These are phyloP conservation scores for Globisporangium viniferum DNA, from an alignment of 352 stramenopile genomes.

Conservation along the genomic window DNA sequence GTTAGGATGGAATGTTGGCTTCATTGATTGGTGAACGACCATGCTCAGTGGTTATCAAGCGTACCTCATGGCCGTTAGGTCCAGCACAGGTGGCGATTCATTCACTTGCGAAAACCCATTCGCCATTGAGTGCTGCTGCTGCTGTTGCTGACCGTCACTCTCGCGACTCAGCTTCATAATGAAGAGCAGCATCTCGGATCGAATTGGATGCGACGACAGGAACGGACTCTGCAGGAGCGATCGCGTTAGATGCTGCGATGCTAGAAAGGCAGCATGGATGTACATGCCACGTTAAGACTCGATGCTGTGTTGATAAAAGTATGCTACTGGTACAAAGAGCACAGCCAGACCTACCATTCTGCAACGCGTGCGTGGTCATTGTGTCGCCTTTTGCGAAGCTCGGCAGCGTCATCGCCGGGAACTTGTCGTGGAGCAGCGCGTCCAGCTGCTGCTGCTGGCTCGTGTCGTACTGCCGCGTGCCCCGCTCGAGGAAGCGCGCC, in stretches of 20 bases:
- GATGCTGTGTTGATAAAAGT: not conserved
- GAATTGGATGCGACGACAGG: conserved; percentile 38
- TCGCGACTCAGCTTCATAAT: conserved; percentile 28
- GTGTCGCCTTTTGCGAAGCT: conserved; percentile 24
- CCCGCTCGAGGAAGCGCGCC: conserved; percentile 33
- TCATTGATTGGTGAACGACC: not conserved
- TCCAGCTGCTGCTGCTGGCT: conserved; percentile 19
- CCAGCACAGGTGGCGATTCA: not conserved
- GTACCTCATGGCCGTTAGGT: conserved; percentile 5
- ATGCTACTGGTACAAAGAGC: not conserved
- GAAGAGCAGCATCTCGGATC: conserved; percentile 32
- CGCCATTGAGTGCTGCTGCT: conserved; percentile 10
- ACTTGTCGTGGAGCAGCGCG: conserved; percentile 24
- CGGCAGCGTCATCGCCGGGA: conserved; percentile 36
- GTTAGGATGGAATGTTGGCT: not conserved
- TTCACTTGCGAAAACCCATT: not conserved
- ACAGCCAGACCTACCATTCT: conserved; percentile 3
- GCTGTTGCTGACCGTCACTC: not conserved
- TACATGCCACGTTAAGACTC: not conserved
- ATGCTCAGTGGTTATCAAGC: not conserved
- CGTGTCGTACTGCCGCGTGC: conserved; percentile 9
- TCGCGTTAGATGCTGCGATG: conserved; percentile 32
- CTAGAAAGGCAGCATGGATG: conserved; percentile 3
- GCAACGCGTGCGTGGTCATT: conserved; percentile 9
- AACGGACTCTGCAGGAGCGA: conserved; percentile 59